Base-by-base conservation (phyloP, 2,329 filamentous ascomycete species). In the Trichothecium roseum region DNA sequence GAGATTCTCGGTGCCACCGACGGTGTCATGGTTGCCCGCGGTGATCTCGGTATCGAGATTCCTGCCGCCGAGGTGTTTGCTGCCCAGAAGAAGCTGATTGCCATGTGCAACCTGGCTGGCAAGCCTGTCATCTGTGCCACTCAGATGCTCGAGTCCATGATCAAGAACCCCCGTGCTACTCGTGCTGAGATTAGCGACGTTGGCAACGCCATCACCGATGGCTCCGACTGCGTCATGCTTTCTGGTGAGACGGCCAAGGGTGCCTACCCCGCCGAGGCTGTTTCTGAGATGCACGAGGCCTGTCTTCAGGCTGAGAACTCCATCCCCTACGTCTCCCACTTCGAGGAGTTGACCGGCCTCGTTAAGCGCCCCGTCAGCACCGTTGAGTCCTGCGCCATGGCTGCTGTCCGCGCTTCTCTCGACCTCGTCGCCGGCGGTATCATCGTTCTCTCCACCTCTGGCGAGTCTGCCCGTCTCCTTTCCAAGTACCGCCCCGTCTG, bases 21-120 rank as follows among this genome's bases (percentile, higher is more conserved):
- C 62, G 91, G 91, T 74, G 88, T 98, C 70, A 98, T 98, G 91
- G 91, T 98, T 50, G 91, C 91, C 54, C 89, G 91, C 78, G 91
- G 91, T 69, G 91, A 96, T 58, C 55, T 61, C 22, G 91, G 91
- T 72, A 98, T 98, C 53, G 91, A 98, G 69, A 98, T 98, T 52
- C 89, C 91, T 34, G 89, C 91, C 42, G 86, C 89, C 45, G 91
- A 98, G 74, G 91, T 98, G 48, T 98, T 98, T 66, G 86, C 94
- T 50, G 91, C 91, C 38, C 91, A 98, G 74, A 98, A 98, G 83
- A 98, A 98, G 85, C 88, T 98, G 77, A 98, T 98, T 64, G 88
- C 91, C 66, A 96, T 96, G 81, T 98, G 91, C 79, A 98, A 98
- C 74, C 80, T 95, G 57, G 88, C 87, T 50, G 91, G 91, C 65